Evolutionary conservation across 345 rosid genomes (phyloP), one percentile per base, ranked within the genome.

Genomic region (Eucalyptus tenuipes): DNA sequence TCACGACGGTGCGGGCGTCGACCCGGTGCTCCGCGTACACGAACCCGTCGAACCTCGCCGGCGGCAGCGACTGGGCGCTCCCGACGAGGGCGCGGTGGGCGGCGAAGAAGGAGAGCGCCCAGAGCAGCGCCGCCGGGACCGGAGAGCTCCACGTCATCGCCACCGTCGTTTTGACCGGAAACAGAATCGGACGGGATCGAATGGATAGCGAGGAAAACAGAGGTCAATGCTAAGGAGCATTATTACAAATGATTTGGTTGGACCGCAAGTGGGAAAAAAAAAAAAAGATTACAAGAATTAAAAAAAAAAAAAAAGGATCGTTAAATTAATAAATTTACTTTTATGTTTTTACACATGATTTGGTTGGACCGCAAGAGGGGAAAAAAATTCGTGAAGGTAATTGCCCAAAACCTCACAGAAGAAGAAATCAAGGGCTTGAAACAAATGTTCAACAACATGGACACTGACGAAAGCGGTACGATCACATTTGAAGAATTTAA

Each of bases 351-450:
- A 20, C 57, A 8, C 57, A 52, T 52, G 57, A 52, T 18, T 52
- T 52, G 24, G 10, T 52, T 52, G 57, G 55, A 17, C 55, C 9
- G 24, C 55, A 18, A 7, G 55, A 52, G 10, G 24, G 15, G 3
- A 47, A 49, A 49, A 49, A 29, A n/a, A n/a, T n/a, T n/a, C n/a
- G 40, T 66, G 88, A 88, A 97, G 99, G 97, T 96, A 33, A 96
- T 96, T 85, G 99, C 99, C 8, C 94, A 96, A 89, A 96, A 89
- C 92, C 93, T 97, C 57, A 94, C 98, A 1, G 95, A 93, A 91
- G 99, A 97, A 86, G 99, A 96, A 89, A 94, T 95, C 90, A 93
- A 94, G 91, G 99, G 99, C 88, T 90, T 97, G 89, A 94, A 90
- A 88, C 93, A 94, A 88, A 96, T 90, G 98, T 97, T 97, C 92